Conservation (phyloP, 306 rosid genomes). For the Cicer arietinum region DNA sequence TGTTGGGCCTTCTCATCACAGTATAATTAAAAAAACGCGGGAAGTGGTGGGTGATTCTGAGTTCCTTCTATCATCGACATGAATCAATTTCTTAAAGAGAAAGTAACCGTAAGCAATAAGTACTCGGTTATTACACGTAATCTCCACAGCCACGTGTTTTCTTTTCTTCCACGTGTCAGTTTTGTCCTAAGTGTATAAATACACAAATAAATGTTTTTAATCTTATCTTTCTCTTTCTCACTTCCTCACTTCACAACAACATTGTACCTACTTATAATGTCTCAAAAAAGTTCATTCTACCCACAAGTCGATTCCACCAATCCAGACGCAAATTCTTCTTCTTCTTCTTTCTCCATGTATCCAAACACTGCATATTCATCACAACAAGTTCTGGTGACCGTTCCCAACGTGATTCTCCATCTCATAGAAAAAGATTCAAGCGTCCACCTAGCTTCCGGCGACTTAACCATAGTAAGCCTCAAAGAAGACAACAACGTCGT, state of each 20-base stretch:
- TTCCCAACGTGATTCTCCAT: constrained; percentile 74
- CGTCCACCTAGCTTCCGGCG: constrained; percentile 79
- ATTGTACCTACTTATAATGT: not conserved
- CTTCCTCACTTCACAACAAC: constrained; percentile 12
- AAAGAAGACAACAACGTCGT: constrained; percentile 60
- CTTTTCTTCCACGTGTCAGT: constrained; percentile 25
- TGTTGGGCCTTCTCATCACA: too few relatives aligned
- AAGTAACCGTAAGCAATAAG: constrained; percentile 22
- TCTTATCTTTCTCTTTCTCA: not conserved
- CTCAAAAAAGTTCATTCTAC: constrained; percentile 46
- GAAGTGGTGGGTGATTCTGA: too few relatives aligned
- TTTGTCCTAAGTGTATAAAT: not conserved
- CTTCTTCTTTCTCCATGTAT: constrained; percentile 53
- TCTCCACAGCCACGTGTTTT: constrained; percentile 37
- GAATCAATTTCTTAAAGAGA: constrained; percentile 8
- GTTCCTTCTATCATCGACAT: too few relatives aligned
- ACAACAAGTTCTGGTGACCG: constrained; percentile 58
- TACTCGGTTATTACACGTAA: constrained; percentile 36
- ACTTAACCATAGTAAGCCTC: constrained; percentile 59
- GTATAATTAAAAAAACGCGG: too few relatives aligned
- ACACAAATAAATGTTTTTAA: not conserved
- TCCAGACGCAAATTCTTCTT: constrained; percentile 54
- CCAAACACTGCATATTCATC: constrained; percentile 44
- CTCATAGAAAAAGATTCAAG: constrained; percentile 72
- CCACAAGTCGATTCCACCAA: constrained; percentile 56